Percentiles rank a stretch among this genome's conserved stretches.
These are phyloP conservation scores for Talaromyces funiculosus DNA, from an alignment of 2,329 filamentous ascomycete genomes.

Conservation along the genomic window DNA sequence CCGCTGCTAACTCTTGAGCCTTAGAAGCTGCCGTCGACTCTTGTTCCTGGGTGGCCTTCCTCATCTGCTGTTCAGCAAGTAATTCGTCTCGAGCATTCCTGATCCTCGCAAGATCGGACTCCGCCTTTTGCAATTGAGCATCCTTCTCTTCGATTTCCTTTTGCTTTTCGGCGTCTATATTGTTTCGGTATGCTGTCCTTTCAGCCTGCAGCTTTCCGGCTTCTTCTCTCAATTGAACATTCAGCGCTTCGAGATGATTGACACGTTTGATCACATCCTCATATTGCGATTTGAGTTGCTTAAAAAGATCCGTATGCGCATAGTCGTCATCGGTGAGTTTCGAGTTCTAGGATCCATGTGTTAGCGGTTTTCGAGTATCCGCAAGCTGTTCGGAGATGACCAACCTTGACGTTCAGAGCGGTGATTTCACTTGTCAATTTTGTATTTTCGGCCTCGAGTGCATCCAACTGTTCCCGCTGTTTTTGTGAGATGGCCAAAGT, in stretches of 20 bases:
- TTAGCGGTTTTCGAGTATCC: constrained; percentile 14
- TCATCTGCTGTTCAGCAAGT: constrained; percentile 70
- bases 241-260: constrained; percentile 85
- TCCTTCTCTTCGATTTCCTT: constrained; percentile 70
- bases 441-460: constrained; percentile 70
- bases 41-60: constrained; percentile 74
- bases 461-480: constrained; percentile 82
- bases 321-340: constrained; percentile 88
- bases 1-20: constrained; percentile 71
- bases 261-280: constrained; percentile 89
- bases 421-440: constrained; percentile 72
- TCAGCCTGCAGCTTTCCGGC: constrained; percentile 80
- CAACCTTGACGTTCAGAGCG: constrained; percentile 56
- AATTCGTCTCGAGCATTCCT: constrained; percentile 80
- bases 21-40: constrained; percentile 65
- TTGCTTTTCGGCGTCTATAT: constrained; percentile 76
- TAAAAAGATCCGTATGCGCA: constrained; percentile 86
- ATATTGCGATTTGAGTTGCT: constrained; percentile 79
- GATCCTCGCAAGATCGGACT: constrained; percentile 80
- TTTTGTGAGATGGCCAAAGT: constrained; percentile 69
- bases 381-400: constrained; percentile 5
- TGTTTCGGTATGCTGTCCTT: constrained; percentile 70
- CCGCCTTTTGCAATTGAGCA: constrained; percentile 70
- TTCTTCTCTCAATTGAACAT: constrained; percentile 77
- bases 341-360: constrained; percentile 51